These are phyloP conservation scores for Cronartium quercuum DNA, from an alignment of 1,284 basidiomycete species.

Conservation along the genomic window DNA sequence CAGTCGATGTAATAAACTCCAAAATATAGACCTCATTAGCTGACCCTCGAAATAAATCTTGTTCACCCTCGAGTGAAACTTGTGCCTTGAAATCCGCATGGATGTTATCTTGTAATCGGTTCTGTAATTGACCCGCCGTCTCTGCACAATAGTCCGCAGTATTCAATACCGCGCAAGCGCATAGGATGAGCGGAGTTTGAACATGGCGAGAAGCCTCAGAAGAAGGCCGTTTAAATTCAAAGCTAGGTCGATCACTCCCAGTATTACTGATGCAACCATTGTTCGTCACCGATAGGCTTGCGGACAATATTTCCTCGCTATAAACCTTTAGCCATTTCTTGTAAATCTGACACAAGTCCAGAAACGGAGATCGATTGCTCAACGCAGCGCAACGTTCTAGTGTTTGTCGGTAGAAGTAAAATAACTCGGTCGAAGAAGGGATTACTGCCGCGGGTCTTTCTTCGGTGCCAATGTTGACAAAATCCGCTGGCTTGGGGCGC, in stretches of 20 bases:
- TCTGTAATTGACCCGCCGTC: slow-evolving; percentile 82
- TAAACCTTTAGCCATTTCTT: slow-evolving; percentile 92
- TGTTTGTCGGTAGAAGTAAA: slow-evolving; percentile 93
- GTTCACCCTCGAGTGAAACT: slow-evolving; percentile 74
- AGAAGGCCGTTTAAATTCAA: neutral
- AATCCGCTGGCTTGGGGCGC: slow-evolving; percentile 59
- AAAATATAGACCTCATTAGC: slow-evolving; percentile 39
- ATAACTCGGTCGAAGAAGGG: slow-evolving; percentile 89
- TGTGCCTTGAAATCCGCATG: slow-evolving; percentile 67
- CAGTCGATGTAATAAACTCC: too few species aligned
- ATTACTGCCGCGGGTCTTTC: slow-evolving; percentile 64
- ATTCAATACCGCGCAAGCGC: slow-evolving; percentile 80
- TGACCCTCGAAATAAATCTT: slow-evolving; percentile 79
- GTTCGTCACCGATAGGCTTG: slow-evolving; percentile 7
- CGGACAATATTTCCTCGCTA: slow-evolving; percentile 60
- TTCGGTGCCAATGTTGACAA: slow-evolving; percentile 40
- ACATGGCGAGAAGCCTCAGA: slow-evolving; percentile 59
- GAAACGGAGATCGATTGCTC: slow-evolving; percentile 69
- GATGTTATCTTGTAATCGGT: slow-evolving; percentile 78
- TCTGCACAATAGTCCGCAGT: slow-evolving; percentile 96
- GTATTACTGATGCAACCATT: neutral
- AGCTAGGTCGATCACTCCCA: slow-evolving; percentile 39
- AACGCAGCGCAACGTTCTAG: slow-evolving; percentile 86
- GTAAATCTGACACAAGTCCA: slow-evolving; percentile 70
- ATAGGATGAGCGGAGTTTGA: slow-evolving; percentile 69